These are phyloP conservation scores for Telopea speciosissima DNA, from an alignment of 177 flowering plant genomes.

Conservation along the genomic window DNA sequence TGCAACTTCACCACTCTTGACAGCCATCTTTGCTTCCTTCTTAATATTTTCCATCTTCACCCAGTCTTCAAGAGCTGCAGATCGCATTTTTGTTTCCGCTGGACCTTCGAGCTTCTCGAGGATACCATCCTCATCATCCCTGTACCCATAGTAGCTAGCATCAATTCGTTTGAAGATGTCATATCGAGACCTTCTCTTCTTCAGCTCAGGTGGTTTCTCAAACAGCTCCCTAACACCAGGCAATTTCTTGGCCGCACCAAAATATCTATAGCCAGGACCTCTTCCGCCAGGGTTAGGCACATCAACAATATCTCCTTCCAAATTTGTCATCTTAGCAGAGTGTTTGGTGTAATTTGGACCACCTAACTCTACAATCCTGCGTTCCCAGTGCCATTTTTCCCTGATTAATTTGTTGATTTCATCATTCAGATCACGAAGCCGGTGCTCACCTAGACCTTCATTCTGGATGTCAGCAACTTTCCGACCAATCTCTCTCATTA, in stretches of 20 bases:
- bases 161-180: conserved; percentile 90
- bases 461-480: conserved; percentile 93
- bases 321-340: conserved; percentile 81
- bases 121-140: conserved; percentile 92
- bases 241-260: conserved; percentile 89
- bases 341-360: conserved; percentile 68
- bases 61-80: conserved; percentile 66
- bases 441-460: conserved; percentile 90
- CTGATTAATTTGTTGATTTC: conserved; percentile 89
- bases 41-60: conserved; percentile 56
- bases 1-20: conserved; percentile 73
- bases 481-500: conserved; percentile 90
- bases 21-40: conserved; percentile 71
- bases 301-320: conserved; percentile 89
- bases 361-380: conserved; percentile 79
- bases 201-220: conserved; percentile 88
- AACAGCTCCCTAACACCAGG: conserved; percentile 89
- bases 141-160: conserved; percentile 87
- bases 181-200: conserved; percentile 71
- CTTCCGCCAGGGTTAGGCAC: conserved; percentile 93
- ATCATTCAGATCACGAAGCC: conserved; percentile 84
- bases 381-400: conserved; percentile 85
- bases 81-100: conserved; percentile 65
- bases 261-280: conserved; percentile 87
- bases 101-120: conserved; percentile 63